phyloP scores from a whole-genome alignment of 2,329 filamentous ascomycete species.

The Didymella exigua region DNA sequence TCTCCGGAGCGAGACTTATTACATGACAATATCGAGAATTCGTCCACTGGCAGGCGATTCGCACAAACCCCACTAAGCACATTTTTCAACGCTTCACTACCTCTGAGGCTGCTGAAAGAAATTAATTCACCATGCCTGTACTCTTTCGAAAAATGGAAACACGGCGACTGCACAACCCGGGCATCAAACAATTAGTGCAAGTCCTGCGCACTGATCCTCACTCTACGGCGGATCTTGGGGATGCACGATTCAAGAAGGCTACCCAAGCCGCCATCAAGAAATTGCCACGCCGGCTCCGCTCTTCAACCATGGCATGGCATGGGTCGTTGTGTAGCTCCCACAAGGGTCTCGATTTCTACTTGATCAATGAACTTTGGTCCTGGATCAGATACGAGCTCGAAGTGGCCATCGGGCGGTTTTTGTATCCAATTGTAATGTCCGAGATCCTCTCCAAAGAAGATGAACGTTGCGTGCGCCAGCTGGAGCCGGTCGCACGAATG shows the following conservation, averaged over 20 bases:
- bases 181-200: conserved; percentile 33
- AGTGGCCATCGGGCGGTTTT: conserved; percentile 28
- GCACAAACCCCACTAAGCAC: not conserved
- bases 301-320: conserved; percentile 19
- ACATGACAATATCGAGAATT: not conserved
- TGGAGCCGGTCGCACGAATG: conserved; percentile 41
- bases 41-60: not conserved
- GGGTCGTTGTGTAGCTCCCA: conserved; percentile 33
- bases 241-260: conserved; percentile 8
- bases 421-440: conserved; percentile 35
- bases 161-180: conserved; percentile 24
- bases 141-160: conserved; percentile 21
- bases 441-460: conserved; percentile 21
- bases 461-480: conserved; percentile 26
- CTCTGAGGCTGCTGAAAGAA: not conserved
- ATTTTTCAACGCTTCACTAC: not conserved
- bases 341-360: conserved; percentile 25
- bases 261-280: conserved; percentile 24
- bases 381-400: conserved; percentile 35
- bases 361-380: conserved; percentile 31
- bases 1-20: not conserved
- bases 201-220: conserved; percentile 24
- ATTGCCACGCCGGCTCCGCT: conserved; percentile 32
- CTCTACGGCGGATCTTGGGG: not conserved
- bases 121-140: conserved; percentile 4